A percentile compares a stretch with the other conserved stretches of the same genome.
These are phyloP conservation scores for Populus nigra DNA, from an alignment of 345 rosid species.

Conservation along the genomic window DNA sequence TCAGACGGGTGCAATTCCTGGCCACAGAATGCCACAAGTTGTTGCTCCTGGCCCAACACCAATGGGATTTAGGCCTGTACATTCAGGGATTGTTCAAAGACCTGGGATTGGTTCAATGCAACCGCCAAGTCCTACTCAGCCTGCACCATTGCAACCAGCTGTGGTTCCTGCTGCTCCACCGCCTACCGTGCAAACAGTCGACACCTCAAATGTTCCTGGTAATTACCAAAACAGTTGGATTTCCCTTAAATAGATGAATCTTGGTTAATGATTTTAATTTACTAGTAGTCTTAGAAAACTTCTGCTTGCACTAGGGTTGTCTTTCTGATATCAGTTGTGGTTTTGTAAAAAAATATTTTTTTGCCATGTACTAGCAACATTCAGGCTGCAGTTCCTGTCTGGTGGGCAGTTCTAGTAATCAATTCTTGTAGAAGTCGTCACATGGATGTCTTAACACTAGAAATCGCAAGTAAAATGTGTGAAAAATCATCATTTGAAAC, in stretches of 20 bases:
- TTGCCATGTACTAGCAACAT: background rate
- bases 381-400: background rate
- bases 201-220: slow-evolving; percentile 90
- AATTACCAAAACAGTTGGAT: background rate
- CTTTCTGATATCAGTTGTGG: background rate
- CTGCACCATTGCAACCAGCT: slow-evolving; percentile 52
- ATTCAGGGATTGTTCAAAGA: slow-evolving; percentile 61
- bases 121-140: slow-evolving; percentile 64
- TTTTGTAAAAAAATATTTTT: background rate
- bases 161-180: slow-evolving; percentile 69
- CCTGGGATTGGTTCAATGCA: slow-evolving; percentile 65
- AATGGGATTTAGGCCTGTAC: slow-evolving; percentile 65
- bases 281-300: background rate
- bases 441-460: background rate
- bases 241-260: background rate
- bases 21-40: slow-evolving; percentile 52
- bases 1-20: slow-evolving; percentile 52
- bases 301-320: background rate
- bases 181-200: slow-evolving; percentile 87
- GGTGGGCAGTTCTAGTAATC: background rate
- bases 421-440: background rate
- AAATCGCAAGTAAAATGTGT: background rate
- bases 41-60: slow-evolving; percentile 52
- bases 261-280: background rate
- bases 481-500: background rate